phyloP scores from a whole-genome alignment of 1,284 basidiomycete genomes.

The Afroboletus lepidellus region DNA sequence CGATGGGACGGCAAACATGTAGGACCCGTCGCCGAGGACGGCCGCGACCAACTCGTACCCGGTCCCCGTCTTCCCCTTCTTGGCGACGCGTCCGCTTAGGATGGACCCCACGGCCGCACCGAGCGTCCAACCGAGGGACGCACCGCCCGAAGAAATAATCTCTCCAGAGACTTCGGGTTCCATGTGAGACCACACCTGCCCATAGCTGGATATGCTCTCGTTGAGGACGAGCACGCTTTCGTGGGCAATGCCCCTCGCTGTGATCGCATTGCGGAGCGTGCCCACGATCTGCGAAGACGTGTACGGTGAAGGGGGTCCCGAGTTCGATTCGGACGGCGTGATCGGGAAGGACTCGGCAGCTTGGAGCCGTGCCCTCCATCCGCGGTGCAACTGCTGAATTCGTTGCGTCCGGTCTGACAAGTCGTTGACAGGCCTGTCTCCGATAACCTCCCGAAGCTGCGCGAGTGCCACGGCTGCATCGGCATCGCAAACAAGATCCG shows the following conservation, averaged over 20 bases:
- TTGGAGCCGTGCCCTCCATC: slow-evolving; percentile 27
- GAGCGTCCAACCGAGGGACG: slow-evolving; percentile 64
- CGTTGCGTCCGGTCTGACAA: slow-evolving; percentile 3
- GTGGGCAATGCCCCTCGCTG: slow-evolving; percentile 17
- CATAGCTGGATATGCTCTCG: slow-evolving; percentile 61
- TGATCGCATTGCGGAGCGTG: slow-evolving; percentile 45
- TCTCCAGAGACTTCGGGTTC: slow-evolving; percentile 51
- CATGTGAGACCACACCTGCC: slow-evolving; percentile 54
- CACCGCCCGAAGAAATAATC: slow-evolving; percentile 54
- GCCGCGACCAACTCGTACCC: slow-evolving; percentile 52
- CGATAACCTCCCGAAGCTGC: slow-evolving; percentile 45
- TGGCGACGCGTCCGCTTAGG: slow-evolving; percentile 41
- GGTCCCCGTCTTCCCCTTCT: slow-evolving; percentile 22
- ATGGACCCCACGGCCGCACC: slow-evolving; percentile 61
- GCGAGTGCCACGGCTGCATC: slow-evolving; percentile 52
- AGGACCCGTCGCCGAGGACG: slow-evolving; percentile 69
- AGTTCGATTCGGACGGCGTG: not conserved
- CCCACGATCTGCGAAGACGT: slow-evolving; percentile 50
- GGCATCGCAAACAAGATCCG: slow-evolving; percentile 56
- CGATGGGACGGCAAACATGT: slow-evolving; percentile 63
- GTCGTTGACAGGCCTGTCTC: slow-evolving; percentile 12
- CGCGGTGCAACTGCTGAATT: slow-evolving; percentile 22
- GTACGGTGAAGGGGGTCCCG: slow-evolving; percentile 26
- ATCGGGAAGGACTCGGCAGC: slow-evolving; percentile 21
- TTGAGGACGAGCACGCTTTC: slow-evolving; percentile 53